Evolutionary conservation across 306 rosid species (phyloP).

Genomic region (Medicago lupulina): DNA sequence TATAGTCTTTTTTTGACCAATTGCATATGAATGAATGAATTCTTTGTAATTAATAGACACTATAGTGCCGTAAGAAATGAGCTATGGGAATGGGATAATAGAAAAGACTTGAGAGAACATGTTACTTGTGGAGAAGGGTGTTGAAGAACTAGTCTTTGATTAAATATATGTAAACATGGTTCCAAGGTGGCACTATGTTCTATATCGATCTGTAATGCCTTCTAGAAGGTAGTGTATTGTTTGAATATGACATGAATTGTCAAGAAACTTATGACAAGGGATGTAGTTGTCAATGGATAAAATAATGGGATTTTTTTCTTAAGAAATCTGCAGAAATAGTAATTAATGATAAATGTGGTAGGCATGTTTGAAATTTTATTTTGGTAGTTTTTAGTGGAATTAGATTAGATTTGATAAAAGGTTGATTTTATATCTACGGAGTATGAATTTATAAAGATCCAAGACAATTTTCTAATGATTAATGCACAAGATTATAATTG

Average conservation of each 20-base stretch:
- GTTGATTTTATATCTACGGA: neutral
- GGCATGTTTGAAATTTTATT: constrained; percentile 25
- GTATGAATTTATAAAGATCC: too few relatives aligned
- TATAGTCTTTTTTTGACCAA: constrained; percentile 38
- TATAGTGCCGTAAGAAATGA: constrained; percentile 44
- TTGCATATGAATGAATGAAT: constrained; percentile 10
- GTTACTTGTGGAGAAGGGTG: constrained; percentile 36
- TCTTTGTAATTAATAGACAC: neutral
- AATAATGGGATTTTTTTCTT: neutral
- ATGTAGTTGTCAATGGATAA: constrained; percentile 15
- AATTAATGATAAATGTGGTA: neutral
- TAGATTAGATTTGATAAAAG: neutral
- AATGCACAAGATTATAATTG: too few relatives aligned
- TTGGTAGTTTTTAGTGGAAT: neutral
- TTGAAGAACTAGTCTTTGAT: constrained; percentile 23
- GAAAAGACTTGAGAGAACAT: constrained; percentile 3
- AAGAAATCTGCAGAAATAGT: neutral
- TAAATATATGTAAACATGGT: constrained; percentile 4
- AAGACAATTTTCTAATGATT: too few relatives aligned
- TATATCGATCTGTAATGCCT: neutral
- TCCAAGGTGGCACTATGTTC: constrained; percentile 20
- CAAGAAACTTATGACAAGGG: neutral
- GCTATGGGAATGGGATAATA: neutral
- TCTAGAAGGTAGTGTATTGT: constrained; percentile 46
- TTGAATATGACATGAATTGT: constrained; percentile 30